Base-by-base conservation (phyloP, 2,329 filamentous ascomycete genomes). In the Ascosphaera apis region DNA sequence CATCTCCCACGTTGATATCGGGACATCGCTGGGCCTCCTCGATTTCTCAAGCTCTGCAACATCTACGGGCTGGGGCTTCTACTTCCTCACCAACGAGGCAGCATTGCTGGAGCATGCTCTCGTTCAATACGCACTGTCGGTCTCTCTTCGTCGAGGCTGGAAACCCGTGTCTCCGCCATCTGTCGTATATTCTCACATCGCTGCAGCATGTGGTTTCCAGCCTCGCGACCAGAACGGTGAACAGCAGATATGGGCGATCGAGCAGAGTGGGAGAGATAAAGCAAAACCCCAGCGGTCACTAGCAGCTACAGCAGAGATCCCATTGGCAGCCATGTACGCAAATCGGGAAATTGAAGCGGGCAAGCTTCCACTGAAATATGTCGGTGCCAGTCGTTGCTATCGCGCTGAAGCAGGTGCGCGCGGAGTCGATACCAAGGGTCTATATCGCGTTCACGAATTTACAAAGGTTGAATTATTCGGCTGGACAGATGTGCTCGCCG, bases 401-500 rank as follows among this genome's bases (percentile, higher is more conserved):
- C 77, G 88, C 36, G 88, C 88, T 32, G 88, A 98, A 58, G 88
- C 88, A 0, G 88, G 88, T 21, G 80, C 83, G 1, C 67, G 86
- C 28, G 88, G 88, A 19, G 74, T 77, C 16, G 81, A 88, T 46
- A 92, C 84, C 1, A 93, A 92, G 57, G 88, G 88, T 3, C 61
- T 98, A 1, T 98, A 95, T 57, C 76, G 88, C 18, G 88, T 98
- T 3, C 88, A 98, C 56, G 88, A 98, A 56, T 98, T 98, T 57
- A 92, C 83, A 18, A 98, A 98, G 54, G 86, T 98, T 0, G 88
- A 98, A 56, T 74, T 98, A 64, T 95, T 98, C 52, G 83, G 78
- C 0, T 98, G 88, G 88, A 77, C 81, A 3, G 47, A 65, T 19
- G 52, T 46, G 25, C 71, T 79, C 1, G 63, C 70, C 36, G 39